Base-by-base conservation (phyloP, 306 rosid genomes). In the Pueraria montana region DNA sequence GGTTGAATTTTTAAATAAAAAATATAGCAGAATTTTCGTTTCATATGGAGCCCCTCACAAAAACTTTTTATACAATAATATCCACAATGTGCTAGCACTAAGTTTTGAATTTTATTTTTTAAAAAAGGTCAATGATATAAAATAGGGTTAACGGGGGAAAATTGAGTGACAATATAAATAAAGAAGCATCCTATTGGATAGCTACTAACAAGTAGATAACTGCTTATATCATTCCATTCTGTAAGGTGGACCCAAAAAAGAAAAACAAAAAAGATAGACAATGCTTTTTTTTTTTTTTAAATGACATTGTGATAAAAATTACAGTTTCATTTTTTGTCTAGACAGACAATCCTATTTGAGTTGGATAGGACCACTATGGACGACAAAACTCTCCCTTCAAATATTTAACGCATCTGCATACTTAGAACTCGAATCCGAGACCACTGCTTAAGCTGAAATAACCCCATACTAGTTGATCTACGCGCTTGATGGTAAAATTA, bases 71-170 rank as follows among this genome's bases (percentile, higher is more conserved):
- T 10, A 20, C 20, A 55, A 3, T 55, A 36, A 55, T 32, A 23
- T 68, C 36, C 32, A 49, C 26, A 67, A 24, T 24, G 74, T 61
- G 83, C 73, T 18, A 77, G 66, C 78, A 76, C 50, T 75, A 32
- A 62, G 38, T 43, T 66, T 65, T 82, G 45, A 16, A 81, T 9
- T 46, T 24, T 65, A 11, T 40, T 36, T 64, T 61, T 62, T 49
- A 52, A 13, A 64, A 53, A 16, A 2, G 18, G 56, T 43, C 34
- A 42, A 36, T 66, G 72, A 9, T 65, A 65, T 79, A 68, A 64
- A 79, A 49, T 78, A 38, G 40, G 68, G 46, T 69, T 80, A 42
- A 63, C 10, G 7, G 58, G 56, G 69, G 62, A 14, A 30, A 20
- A 6, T 14, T 27, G 4, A 65, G 70, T 24, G 56, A 38, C 11